phyloP scores from a whole-genome alignment of 2,329 filamentous ascomycete species.

The Fonsecaea erecta region DNA sequence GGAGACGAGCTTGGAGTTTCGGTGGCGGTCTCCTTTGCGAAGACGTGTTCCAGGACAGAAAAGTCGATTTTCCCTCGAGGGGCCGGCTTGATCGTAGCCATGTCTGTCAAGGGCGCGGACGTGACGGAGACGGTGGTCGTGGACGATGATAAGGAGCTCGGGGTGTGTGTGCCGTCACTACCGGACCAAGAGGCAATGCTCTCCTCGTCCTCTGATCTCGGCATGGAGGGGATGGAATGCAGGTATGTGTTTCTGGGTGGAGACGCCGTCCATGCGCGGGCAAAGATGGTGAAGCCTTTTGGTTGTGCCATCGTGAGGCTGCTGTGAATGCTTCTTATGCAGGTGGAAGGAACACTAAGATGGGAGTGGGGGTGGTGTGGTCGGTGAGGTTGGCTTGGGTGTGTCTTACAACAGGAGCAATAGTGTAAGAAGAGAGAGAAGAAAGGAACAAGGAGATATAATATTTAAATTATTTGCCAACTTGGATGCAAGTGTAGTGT shows the following conservation, averaged over 20 bases:
- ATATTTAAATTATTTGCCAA: constrained; percentile 6
- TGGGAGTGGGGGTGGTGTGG: background rate
- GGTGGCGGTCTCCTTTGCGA: constrained; percentile 1
- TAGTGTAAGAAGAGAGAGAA: background rate
- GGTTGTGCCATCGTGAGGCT: constrained; percentile 14
- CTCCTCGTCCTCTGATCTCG: constrained; percentile 13
- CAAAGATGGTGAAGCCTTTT: constrained; percentile 21
- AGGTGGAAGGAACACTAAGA: background rate
- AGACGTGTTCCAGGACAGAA: constrained; percentile 16
- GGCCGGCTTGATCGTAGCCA: background rate
- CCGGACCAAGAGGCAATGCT: constrained; percentile 8
- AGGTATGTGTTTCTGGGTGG: constrained; percentile 9
- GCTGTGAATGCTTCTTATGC: background rate
- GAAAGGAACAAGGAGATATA: background rate
- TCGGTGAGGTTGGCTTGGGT: background rate
- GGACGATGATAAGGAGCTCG: constrained; percentile 5
- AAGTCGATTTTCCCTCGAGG: constrained; percentile 18
- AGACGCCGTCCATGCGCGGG: constrained; percentile 10
- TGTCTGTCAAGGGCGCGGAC: background rate
- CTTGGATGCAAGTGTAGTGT: constrained; percentile 20
- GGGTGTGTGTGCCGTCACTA: constrained; percentile 10
- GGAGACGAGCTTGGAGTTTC: constrained; percentile 20
- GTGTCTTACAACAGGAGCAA: background rate
- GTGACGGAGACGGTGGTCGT: constrained; percentile 7
- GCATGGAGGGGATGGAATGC: background rate